A percentile compares a stretch with the other conserved stretches of the same genome.
These are phyloP conservation scores for Colletotrichum lupini DNA, from an alignment of 2,329 filamentous ascomycete genomes.

Conservation along the genomic window DNA sequence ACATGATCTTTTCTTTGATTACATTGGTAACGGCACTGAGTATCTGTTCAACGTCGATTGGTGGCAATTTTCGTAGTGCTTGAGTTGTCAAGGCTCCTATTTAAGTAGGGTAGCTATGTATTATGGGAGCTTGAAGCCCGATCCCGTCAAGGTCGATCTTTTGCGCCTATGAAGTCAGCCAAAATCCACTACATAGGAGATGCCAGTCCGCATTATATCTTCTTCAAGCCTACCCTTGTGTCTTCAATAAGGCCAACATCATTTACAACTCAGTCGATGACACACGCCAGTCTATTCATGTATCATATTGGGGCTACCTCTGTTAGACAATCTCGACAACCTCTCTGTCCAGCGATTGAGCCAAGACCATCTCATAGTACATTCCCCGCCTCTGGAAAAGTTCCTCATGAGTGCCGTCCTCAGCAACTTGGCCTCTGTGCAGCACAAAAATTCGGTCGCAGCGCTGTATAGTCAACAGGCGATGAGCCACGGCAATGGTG, in stretches of 20 bases:
- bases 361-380: conserved; percentile 45
- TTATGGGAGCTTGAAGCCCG: too few relatives aligned
- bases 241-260: too few relatives aligned
- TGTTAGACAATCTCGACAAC: background rate
- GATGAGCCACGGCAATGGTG: conserved; percentile 74
- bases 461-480: conserved; percentile 60
- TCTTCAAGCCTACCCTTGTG: too few relatives aligned
- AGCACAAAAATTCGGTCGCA: conserved; percentile 71
- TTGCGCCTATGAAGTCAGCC: too few relatives aligned
- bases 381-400: conserved; percentile 58
- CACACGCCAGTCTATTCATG: too few relatives aligned
- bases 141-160: too few relatives aligned
- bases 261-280: too few relatives aligned
- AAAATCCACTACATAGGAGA: too few relatives aligned
- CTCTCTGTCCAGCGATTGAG: background rate
- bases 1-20: background rate
- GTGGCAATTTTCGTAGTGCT: conserved; percentile 39
- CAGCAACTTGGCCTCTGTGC: conserved; percentile 64
- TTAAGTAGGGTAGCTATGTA: too few relatives aligned
- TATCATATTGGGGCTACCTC: too few relatives aligned
- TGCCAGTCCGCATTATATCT: too few relatives aligned
- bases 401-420: conserved; percentile 69
- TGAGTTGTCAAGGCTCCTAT: too few relatives aligned
- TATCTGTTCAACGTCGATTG: conserved; percentile 40
- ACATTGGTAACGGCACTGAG: background rate